Base-by-base conservation (phyloP, 371 early-diverging fungal species). In the Phascolomyces articulosus region DNA sequence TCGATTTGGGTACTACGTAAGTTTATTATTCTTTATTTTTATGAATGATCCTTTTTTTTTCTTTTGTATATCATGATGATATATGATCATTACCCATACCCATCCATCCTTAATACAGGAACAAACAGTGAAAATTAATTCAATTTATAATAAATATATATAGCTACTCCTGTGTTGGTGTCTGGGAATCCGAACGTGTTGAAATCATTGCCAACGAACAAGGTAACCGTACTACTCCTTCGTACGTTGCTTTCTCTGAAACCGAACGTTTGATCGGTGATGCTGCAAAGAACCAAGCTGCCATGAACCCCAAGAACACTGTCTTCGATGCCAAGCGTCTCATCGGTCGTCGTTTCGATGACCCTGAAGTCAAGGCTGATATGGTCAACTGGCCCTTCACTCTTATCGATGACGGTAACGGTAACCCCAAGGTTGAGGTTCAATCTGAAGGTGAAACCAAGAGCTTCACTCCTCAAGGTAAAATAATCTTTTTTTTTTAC, bases 1-100 rank as follows among this genome's bases (percentile, higher is more conserved):
- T 93, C 80, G 98, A 99, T 91, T 90, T 99, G 82, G 99, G 99
- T 82, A 99, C 99, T 77, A 99, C 99, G 78, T 98, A 99, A 93
- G 96, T 26, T 44, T 56, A 34, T 24, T 21, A 2, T 4, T 18
- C 44, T 44, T 15, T 13, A 13, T 16, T 3, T 20, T 18, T 20
- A n/a, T 2, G 9, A 3, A 40, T 18, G 38, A 18, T 34, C 6
- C 6, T 2, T 34, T 11, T 34, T 34, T 34, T 34, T 9, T 34
- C 34, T 9, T 34, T n/a, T n/a, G n/a, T n/a, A n/a, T n/a, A n/a
- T n/a, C n/a, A n/a, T n/a, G n/a, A n/a, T n/a, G n/a, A n/a, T n/a
- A n/a, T n/a, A n/a, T n/a, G n/a, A n/a, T n/a, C n/a, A n/a, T n/a
- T n/a, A n/a, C n/a, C n/a, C n/a, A n/a, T n/a, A n/a, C n/a, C n/a